Percentiles rank a stretch among this genome's conserved stretches.
Conservation (phyloP, 768 basidiomycete species). For the Tubosaeta sp. region DNA sequence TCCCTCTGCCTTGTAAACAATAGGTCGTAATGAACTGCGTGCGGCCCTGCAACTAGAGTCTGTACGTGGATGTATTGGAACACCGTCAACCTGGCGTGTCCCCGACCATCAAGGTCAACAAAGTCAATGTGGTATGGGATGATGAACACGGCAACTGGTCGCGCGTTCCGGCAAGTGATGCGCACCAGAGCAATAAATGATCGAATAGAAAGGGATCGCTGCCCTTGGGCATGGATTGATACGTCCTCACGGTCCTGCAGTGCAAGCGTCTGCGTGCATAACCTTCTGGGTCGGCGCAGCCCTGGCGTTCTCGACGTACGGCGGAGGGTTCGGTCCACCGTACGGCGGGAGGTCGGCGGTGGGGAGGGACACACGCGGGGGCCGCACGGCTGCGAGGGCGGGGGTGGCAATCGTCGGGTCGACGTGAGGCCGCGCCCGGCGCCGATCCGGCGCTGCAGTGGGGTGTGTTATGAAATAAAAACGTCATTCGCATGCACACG, state of each 20-base stretch:
- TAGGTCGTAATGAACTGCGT: conserved; percentile 1
- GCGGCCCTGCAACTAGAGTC: background rate
- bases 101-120: background rate
- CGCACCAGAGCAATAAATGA: background rate
- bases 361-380: background rate
- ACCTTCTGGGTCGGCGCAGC: no score
- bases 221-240: background rate
- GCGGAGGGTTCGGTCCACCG: conserved; percentile 8
- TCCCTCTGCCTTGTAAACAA: conserved; percentile 4
- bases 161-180: background rate
- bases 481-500: background rate
- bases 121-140: background rate
- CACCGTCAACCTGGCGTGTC: no score
- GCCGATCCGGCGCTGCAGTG: background rate
- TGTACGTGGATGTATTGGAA: background rate
- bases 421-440: background rate
- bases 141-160: background rate
- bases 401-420: background rate
- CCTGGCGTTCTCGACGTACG: background rate
- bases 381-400: background rate
- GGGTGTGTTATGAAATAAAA: background rate
- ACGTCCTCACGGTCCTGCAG: no score
- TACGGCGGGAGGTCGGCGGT: conserved; percentile 7
- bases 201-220: background rate
- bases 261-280: no score